Evolutionary conservation across 2,329 filamentous ascomycete species (phyloP), one percentile per base, ranked within the genome.

Genomic region (Sclerotinia minor): DNA sequence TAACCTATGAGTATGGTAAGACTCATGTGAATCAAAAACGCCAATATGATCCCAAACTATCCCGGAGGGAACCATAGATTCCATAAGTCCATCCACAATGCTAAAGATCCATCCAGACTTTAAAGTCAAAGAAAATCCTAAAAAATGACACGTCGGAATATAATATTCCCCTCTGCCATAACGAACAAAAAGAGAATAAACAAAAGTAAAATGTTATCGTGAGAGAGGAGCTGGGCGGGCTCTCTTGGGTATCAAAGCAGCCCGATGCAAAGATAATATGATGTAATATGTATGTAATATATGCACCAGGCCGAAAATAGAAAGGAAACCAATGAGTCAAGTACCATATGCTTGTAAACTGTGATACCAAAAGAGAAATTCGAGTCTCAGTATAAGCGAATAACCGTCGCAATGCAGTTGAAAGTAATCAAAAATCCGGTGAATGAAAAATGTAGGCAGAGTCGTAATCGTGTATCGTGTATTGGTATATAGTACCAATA

Each of bases 141-240:
- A 58, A 53, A 50, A 53, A 41, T 38, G 24, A 44, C 47, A 64
- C 19, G 50, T 53, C 41, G 50, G 44, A 55, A 54, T 55, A 21
- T 53, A 38, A 47, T 47, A 59, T 53, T 38, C 65, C 45, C 35
- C 45, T 19, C 32, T 32, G 44, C 26, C 59, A 67, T 59, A 35
- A 49, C 47, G 49, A 67, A 54, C 53, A 68, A 61, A 49, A 49
- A 49, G 54, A 60, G 24, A 67, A 50, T 49, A 65, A 58, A 49
- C 44, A 65, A 65, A 59, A 41, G 49, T 21, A 53, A 52, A 58
- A 65, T 29, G 29, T 38, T 35, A 54, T 67, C 67, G 66, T 60
- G 68, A 69, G 71, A 73, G 72, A 74, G 72, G 74, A 76, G 74
- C 74, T 75, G 74, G 74, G 74, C 70, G 69, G 72, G 74, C 73